phyloP scores from a whole-genome alignment of 345 rosid species.

The Geranium rotundifolium region DNA sequence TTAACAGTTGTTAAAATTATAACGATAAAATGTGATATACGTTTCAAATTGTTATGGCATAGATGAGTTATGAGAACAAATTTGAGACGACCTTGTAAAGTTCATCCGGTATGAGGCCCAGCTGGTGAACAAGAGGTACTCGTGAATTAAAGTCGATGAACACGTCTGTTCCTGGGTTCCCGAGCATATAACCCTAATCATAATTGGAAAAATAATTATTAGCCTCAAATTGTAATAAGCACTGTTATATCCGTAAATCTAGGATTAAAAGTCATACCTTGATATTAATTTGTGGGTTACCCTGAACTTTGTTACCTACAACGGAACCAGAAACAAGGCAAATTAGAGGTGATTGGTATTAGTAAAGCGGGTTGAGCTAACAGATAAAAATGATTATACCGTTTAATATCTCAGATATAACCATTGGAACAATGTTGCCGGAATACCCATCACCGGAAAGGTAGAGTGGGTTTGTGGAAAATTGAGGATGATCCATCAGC shows the following conservation, averaged over 20 bases:
- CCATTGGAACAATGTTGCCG: conserved; percentile 15
- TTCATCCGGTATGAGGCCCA: conserved; percentile 9
- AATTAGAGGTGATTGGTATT: not conserved
- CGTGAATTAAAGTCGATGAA: conserved; percentile 11
- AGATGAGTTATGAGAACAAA: too few species aligned
- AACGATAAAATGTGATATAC: too few species aligned
- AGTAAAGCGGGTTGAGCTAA: not conserved
- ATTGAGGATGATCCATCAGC: conserved; percentile 6
- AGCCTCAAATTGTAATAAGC: not conserved
- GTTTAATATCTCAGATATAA: conserved; percentile 3
- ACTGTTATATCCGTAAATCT: not conserved
- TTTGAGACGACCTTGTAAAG: conserved; percentile 4
- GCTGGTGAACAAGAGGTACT: conserved; percentile 7
- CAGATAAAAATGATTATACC: conserved; percentile 1
- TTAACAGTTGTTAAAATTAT: not conserved
- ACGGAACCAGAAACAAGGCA: not conserved
- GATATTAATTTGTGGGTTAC: conserved; percentile 11
- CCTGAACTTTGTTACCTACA: conserved; percentile 13
- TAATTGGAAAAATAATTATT: not conserved
- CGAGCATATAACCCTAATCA: conserved; percentile 11
- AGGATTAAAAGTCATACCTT: conserved; percentile 1
- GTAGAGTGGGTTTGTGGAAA: conserved; percentile 8
- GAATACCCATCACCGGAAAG: conserved; percentile 22
- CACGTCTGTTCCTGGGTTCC: conserved; percentile 13
- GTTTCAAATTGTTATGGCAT: too few species aligned